Evolutionary conservation across 176 grass and related monocot genomes (phyloP).

Genomic region (Phyllostachys edulis): DNA sequence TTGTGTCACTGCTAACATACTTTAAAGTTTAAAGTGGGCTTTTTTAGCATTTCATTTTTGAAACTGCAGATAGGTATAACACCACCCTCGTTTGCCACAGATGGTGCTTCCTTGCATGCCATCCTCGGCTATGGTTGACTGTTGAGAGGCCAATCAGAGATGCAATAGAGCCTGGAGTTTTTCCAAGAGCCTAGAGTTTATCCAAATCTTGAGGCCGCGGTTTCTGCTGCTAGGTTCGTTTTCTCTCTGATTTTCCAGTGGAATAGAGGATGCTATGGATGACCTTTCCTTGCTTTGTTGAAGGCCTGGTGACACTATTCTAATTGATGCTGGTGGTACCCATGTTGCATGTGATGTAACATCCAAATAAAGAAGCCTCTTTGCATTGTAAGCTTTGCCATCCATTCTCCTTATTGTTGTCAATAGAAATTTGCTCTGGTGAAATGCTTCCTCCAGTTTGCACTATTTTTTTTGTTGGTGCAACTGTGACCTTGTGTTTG

Average conservation of each 20-base stretch:
- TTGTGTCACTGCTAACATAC: too few relatives aligned
- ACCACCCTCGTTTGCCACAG: too few relatives aligned
- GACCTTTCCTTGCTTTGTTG: constrained; percentile 38
- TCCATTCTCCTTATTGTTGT: constrained; percentile 4
- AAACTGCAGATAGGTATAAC: too few relatives aligned
- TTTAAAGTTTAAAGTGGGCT: too few relatives aligned
- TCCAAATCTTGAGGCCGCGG: constrained; percentile 67
- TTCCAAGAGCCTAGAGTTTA: constrained; percentile 70
- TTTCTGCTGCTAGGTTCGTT: constrained; percentile 74
- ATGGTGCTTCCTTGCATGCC: too few relatives aligned
- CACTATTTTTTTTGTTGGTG: too few relatives aligned
- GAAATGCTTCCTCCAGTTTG: too few relatives aligned
- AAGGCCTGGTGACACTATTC: constrained; percentile 98
- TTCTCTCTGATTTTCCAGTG: neutral
- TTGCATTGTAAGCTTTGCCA: constrained; percentile 39
- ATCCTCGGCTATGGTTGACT: constrained; percentile 58
- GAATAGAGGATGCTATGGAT: neutral
- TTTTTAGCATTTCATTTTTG: too few relatives aligned
- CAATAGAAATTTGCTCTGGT: too few relatives aligned
- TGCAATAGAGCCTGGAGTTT: neutral
- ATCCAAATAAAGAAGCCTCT: constrained; percentile 97
- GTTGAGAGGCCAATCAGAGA: constrained; percentile 71
- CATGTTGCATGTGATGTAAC: constrained; percentile 67
- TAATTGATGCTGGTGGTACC: constrained; percentile 65
- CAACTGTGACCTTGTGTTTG: too few relatives aligned